Conservation (phyloP, 768 basidiomycete genomes). For the Leccinellum rugosiceps region DNA sequence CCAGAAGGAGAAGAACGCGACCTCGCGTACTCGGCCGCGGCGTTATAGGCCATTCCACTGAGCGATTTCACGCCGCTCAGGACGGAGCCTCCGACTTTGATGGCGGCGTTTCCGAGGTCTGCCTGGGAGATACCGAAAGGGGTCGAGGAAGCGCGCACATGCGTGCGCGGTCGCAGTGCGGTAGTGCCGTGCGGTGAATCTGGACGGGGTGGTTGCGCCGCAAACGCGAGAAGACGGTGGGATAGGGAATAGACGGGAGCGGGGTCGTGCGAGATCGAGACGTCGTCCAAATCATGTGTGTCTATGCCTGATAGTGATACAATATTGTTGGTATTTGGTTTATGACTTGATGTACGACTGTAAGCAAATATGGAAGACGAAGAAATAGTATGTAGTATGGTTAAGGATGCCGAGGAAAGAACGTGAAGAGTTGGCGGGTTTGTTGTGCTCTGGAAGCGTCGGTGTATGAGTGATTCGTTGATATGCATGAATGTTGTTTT, state of each 20-base stretch:
- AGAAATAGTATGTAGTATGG: constrained; percentile 48
- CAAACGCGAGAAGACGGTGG: constrained; percentile 61
- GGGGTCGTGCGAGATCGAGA: constrained; percentile 22
- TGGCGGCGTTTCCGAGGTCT: constrained; percentile 52
- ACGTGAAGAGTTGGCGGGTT: constrained; percentile 54
- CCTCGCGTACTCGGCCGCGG: constrained; percentile 41
- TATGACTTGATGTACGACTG: constrained; percentile 33
- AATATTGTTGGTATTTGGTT: constrained; percentile 35
- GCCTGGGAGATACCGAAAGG: constrained; percentile 40
- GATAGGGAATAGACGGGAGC: constrained; percentile 61
- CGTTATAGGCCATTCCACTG: constrained; percentile 57
- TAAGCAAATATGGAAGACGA: constrained; percentile 46
- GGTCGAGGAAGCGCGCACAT: constrained; percentile 23
- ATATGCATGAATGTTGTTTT: background rate
- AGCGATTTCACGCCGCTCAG: constrained; percentile 62
- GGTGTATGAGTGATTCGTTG: background rate
- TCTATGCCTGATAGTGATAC: constrained; percentile 40
- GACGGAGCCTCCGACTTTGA: constrained; percentile 59
- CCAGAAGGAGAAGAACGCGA: constrained; percentile 20
- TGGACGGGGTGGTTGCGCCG: constrained; percentile 34
- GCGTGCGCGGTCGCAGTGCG: constrained; percentile 20
- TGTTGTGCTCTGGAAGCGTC: constrained; percentile 49
- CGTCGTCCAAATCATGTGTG: constrained; percentile 15
- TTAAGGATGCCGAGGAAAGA: constrained; percentile 52
- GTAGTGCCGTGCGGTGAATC: constrained; percentile 19